Percentiles rank a stretch among this genome's conserved stretches.
Evolutionary conservation across 2,329 filamentous ascomycete species (phyloP).

Genomic region (Lasiodiplodia citricola): DNA sequence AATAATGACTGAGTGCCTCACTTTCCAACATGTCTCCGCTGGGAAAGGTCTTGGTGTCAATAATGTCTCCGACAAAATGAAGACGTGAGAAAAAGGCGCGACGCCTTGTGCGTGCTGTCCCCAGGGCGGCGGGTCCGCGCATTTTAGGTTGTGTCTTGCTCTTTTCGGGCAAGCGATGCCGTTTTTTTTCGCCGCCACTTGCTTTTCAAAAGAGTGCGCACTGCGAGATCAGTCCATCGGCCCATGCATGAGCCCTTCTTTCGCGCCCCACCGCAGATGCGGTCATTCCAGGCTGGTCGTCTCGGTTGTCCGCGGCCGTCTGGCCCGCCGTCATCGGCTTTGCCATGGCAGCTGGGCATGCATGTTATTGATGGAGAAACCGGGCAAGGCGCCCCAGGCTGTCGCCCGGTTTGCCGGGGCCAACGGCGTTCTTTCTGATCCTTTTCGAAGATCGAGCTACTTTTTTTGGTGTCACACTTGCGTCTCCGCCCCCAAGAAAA

Average conservation of each 20-base stretch:
- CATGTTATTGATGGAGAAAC: constrained; percentile 16
- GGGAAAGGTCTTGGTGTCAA: neutral
- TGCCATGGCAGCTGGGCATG: neutral
- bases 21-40: neutral
- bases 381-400: neutral
- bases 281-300: constrained; percentile 14
- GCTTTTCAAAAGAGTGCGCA: neutral
- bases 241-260: constrained; percentile 2
- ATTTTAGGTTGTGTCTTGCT: constrained; percentile 4
- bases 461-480: constrained; percentile 9
- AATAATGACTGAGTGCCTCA: neutral
- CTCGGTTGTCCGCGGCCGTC: constrained; percentile 1
- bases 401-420: constrained; percentile 10
- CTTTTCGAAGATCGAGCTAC: constrained; percentile 23
- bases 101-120: constrained; percentile 4
- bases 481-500: constrained; percentile 9
- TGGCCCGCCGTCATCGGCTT: neutral
- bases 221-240: constrained; percentile 21
- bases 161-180: constrained; percentile 11
- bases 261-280: constrained; percentile 8
- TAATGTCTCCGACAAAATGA: constrained; percentile 7
- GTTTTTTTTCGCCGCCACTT: constrained; percentile 14
- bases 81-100: neutral
- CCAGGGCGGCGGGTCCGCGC: constrained; percentile 12
- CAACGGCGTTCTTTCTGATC: constrained; percentile 22